A percentile compares a stretch with the other conserved stretches of the same genome.
phyloP scores from a whole-genome alignment of 1,284 basidiomycete genomes.

The Sporisorium scitamineum region DNA sequence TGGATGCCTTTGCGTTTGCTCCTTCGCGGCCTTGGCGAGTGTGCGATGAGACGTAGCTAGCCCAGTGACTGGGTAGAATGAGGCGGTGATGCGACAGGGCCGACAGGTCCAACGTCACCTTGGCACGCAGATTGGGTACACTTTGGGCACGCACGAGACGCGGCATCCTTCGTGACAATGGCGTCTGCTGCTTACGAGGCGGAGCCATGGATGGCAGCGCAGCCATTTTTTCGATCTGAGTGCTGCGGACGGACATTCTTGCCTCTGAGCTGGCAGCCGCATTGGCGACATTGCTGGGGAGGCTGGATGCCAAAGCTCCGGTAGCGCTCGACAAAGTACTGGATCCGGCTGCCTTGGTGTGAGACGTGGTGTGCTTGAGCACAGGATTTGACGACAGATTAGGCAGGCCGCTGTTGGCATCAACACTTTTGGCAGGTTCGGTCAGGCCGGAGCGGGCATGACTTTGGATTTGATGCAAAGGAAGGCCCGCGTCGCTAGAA shows the following conservation, averaged over 20 bases:
- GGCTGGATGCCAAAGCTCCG: conserved; percentile 9
- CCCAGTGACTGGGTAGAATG: conserved; percentile 42
- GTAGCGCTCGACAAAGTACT: neutral
- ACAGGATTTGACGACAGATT: neutral
- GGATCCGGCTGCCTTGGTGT: neutral
- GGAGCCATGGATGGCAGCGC: conserved; percentile 16
- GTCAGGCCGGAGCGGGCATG: neutral
- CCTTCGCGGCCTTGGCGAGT: conserved; percentile 27
- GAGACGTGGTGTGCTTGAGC: neutral
- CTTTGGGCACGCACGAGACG: conserved; percentile 47
- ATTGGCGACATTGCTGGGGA: neutral
- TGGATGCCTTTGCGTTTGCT: conserved; percentile 1
- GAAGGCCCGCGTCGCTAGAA: conserved; percentile 26
- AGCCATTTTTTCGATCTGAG: conserved; percentile 1
- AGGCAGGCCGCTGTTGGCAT: neutral
- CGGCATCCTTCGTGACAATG: conserved; percentile 20
- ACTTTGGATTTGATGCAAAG: neutral
- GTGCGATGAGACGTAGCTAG: conserved; percentile 27
- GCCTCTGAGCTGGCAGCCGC: neutral
- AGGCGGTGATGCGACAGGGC: conserved; percentile 42
- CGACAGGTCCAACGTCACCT: conserved; percentile 39
- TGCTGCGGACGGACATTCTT: neutral
- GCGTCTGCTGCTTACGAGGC: conserved; percentile 20
- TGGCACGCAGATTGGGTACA: conserved; percentile 51
- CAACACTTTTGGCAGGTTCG: neutral